These are phyloP conservation scores for Bipolaris gigantea DNA, from an alignment of 2,329 filamentous ascomycete genomes.

Conservation along the genomic window DNA sequence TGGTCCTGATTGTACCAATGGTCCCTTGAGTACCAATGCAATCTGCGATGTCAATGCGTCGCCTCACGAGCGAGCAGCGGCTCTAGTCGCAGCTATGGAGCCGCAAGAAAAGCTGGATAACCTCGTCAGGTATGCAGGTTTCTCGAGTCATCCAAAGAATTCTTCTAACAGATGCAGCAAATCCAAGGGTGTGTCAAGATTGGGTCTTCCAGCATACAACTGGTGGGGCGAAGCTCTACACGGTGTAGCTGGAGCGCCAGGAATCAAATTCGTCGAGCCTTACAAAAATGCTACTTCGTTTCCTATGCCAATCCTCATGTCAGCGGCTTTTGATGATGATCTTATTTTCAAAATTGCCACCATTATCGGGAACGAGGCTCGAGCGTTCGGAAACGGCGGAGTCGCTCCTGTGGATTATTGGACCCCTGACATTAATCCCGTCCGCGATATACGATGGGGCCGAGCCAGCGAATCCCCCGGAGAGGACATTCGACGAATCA, in stretches of 20 bases:
- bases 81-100: slow-evolving; percentile 56
- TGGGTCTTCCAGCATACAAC: slow-evolving; percentile 60
- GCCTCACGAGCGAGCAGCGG: slow-evolving; percentile 48
- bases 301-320: slow-evolving; percentile 64
- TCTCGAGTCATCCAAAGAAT: slow-evolving; percentile 27
- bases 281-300: slow-evolving; percentile 67
- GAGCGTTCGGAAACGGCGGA: slow-evolving; percentile 66
- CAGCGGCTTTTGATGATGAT: slow-evolving; percentile 65
- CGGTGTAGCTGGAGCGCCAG: slow-evolving; percentile 59
- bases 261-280: slow-evolving; percentile 58
- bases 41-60: slow-evolving; percentile 53
- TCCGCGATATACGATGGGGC: slow-evolving; percentile 65
- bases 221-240: slow-evolving; percentile 63
- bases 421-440: slow-evolving; percentile 70
- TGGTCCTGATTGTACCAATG: slow-evolving; percentile 54
- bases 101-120: slow-evolving; percentile 55
- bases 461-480: slow-evolving; percentile 61
- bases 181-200: slow-evolving; percentile 55
- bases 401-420: slow-evolving; percentile 59
- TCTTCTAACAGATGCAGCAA: slow-evolving; percentile 50
- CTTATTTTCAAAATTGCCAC: slow-evolving; percentile 60
- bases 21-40: slow-evolving; percentile 52
- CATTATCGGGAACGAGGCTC: slow-evolving; percentile 62
- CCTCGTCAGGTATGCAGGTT: slow-evolving; percentile 20
- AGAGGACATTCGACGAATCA: slow-evolving; percentile 57